Evolutionary conservation across 805 yeast genomes (phyloP).

Genomic region (Saccharomycopsis sp.): DNA sequence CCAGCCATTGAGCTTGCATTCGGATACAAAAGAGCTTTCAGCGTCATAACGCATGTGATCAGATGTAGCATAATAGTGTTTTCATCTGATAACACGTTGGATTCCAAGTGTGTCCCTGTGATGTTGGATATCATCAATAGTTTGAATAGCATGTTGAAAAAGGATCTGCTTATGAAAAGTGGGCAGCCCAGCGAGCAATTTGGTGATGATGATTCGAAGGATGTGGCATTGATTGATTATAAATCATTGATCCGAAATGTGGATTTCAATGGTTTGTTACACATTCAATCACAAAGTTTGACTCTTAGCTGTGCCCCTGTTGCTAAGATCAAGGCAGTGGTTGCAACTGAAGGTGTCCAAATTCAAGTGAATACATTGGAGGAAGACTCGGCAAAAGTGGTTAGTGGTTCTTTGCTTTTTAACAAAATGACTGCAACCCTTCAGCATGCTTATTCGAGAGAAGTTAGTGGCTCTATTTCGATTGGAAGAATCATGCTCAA

Average conservation of each 20-base stretch:
- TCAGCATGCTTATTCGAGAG: slow-evolving; percentile 87
- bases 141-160: slow-evolving; percentile 38
- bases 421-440: slow-evolving; percentile 58
- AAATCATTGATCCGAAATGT: slow-evolving; percentile 39
- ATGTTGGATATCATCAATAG: slow-evolving; percentile 49
- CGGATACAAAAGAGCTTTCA: slow-evolving; percentile 39
- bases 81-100: slow-evolving; percentile 61
- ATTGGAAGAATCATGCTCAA: slow-evolving; percentile 40
- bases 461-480: slow-evolving; percentile 64
- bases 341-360: slow-evolving; percentile 61
- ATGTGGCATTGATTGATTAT: slow-evolving; percentile 31
- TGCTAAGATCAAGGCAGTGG: slow-evolving; percentile 84
- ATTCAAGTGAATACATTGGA: slow-evolving; percentile 47
- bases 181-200: slow-evolving; percentile 8
- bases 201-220: neutral
- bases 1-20: slow-evolving; percentile 62
- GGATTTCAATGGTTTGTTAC: slow-evolving; percentile 53
- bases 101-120: slow-evolving; percentile 73
- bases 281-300: slow-evolving; percentile 64
- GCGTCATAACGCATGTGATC: slow-evolving; percentile 35
- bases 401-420: slow-evolving; percentile 40
- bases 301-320: slow-evolving; percentile 86
- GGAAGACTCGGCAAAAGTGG: slow-evolving; percentile 30
- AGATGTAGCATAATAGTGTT: slow-evolving; percentile 50
- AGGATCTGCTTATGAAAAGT: slow-evolving; percentile 21